Conservation (phyloP, 345 rosid genomes). For the Salix udensis region DNA sequence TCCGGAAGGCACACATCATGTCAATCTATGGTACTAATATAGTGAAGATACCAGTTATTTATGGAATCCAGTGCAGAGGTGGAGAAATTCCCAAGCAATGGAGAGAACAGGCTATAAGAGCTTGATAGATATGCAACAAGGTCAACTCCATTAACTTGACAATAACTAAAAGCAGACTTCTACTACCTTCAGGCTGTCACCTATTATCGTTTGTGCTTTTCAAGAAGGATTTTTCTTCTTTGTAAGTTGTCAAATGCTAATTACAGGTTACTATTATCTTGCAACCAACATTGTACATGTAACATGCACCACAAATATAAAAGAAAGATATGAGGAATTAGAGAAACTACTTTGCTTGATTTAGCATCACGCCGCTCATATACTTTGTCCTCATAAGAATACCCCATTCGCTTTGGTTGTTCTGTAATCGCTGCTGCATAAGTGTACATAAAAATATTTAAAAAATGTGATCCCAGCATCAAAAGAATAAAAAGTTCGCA, state of each 20-base stretch:
- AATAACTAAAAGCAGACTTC: not conserved
- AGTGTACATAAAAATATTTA: conserved; percentile 11
- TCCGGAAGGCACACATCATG: not conserved
- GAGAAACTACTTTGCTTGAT: conserved; percentile 60
- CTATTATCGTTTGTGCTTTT: not conserved
- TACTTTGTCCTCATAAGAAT: conserved; percentile 57
- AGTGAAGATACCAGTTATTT: not conserved
- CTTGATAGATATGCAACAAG: not conserved
- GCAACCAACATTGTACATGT: not conserved
- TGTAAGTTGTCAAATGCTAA: not conserved
- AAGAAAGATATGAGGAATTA: conserved; percentile 15
- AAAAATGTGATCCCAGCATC: not conserved
- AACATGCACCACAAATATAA: not conserved
- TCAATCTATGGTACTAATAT: not conserved
- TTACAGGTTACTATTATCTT: not conserved
- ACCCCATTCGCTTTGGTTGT: conserved; percentile 46
- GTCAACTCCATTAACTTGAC: not conserved
- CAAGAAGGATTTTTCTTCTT: not conserved
- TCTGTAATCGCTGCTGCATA: conserved; percentile 37
- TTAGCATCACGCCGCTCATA: conserved; percentile 52
- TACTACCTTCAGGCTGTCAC: not conserved
- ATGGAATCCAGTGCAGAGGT: not conserved
- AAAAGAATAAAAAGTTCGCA: not conserved
- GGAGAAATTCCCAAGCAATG: not conserved
- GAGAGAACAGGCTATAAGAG: not conserved